Evolutionary conservation across 2,329 filamentous ascomycete species (phyloP), one percentile per base, ranked within the genome.

Genomic region (Phyllosticta citrichinensis): DNA sequence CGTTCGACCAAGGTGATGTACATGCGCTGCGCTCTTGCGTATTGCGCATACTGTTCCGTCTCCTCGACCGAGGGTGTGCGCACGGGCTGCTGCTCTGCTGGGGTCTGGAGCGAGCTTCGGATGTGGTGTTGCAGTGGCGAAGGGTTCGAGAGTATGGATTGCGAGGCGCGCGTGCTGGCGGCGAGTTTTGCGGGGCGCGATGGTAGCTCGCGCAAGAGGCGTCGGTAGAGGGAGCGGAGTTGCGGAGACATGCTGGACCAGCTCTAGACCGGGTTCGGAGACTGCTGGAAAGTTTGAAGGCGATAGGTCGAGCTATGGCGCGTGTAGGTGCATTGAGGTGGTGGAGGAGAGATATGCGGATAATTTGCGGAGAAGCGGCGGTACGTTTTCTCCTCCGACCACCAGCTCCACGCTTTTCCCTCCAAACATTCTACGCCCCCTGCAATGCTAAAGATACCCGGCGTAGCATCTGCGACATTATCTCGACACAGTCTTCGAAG

Each of bases 161-260:
- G 71, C 30, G 66, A 62, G 14, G 66, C 59, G 58, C 65, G 65
- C 47, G 54, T 62, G 40, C 66, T 66, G 1, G 65, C 66, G 2
- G 82, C 79, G 53, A n/a, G 24, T 20, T 56, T 35, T 14, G 59
- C 30, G 1, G 27, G 12, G 5, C 86, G 87, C 8, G 87, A 83
- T 1, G 93, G 93, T 9, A 97, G 85, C 77, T 97, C 91, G 74
- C 93, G 91, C 61, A 97, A 85, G 70, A 97, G 81, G 52, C 87
- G 83, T 69, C 93, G 89, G 81, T 97, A 97, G 71, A 96, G 81
- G 40, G 90, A 85, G 69, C 90, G 89, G 52, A 89, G 73, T 50
- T 79, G 77, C 51, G 82, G 73, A 50, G 66, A 27, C 14, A 65
- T 55, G n/a, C 75, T 68, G 55, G 73, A 74, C 9, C 63, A 64